Base-by-base conservation (phyloP, 805 yeast genomes). In the Torulaspora indica region DNA sequence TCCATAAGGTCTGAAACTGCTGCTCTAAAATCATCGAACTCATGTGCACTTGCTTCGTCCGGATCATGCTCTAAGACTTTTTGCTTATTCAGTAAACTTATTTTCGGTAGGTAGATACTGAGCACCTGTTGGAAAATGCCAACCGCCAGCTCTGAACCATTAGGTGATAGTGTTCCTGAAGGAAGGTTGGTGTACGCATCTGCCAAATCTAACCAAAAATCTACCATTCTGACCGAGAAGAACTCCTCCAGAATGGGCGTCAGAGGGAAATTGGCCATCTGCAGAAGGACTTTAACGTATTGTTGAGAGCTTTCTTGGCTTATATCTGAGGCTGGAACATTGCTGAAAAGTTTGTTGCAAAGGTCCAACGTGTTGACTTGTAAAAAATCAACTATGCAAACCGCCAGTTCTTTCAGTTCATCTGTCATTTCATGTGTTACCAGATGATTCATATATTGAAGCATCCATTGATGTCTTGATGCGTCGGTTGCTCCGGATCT, bases 1-100 rank as follows among this genome's bases (percentile, higher is more conserved):
- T 88, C 93, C 51, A 86, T 77, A 30, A 90, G 71, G 53, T 93
- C 98, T 1, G 82, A 76, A 8, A 84, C 82, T 48, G 84, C 91
- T 25, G 77, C 67, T 53, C 97, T 74, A 62, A 79, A 91, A 20
- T 78, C 73, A 17, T 66, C 64, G 55, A 89, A 86, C 51, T 83
- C 95, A 44, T 62, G 60, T 3, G 61, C 20, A 10, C 51, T 38
- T 5, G 60, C 43, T 15, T 47, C 57, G 17, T 56, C 56, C 13
- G 53, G 55, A 2, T 61, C 60, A 4, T 61, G 57, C 29, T 69
- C 70, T 6, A 64, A 48, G 4, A 64, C 54, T 13, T 69, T 64
- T 14, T 68, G 70, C 18, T 75, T 58, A 38, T 63, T 54, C n/a
- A 47, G 17, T 8, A 76, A 57, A 38, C 77, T 82, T 3, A 79